Percentiles rank a stretch among this genome's conserved stretches.
phyloP scores from a whole-genome alignment of 345 rosid genomes.

The Boechera retrofracta region DNA sequence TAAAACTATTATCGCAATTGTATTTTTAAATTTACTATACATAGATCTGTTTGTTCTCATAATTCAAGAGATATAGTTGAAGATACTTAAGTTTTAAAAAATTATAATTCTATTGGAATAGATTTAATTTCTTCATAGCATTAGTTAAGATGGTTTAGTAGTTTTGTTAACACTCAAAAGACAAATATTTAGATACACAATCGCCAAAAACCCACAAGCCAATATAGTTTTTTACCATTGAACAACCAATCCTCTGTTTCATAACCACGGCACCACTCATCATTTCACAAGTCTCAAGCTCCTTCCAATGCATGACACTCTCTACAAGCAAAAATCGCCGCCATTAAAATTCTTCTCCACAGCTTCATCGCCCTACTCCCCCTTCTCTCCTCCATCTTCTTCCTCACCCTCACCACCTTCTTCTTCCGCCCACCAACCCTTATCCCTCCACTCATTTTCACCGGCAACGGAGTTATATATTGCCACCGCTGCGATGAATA shows the following conservation, averaged over 20 bases:
- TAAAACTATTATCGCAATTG: neutral
- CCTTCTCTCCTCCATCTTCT: conserved; percentile 32
- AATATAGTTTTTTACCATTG: neutral
- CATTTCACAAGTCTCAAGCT: conserved; percentile 33
- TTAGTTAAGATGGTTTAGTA: neutral
- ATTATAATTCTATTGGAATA: neutral
- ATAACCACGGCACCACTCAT: neutral
- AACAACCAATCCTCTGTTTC: neutral
- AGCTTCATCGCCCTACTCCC: conserved; percentile 42
- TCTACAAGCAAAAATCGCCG: conserved; percentile 63
- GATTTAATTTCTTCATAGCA: neutral
- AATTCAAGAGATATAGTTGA: neutral
- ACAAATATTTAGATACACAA: conserved; percentile 16
- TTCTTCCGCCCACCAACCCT: conserved; percentile 35
- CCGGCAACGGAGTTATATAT: conserved; percentile 54
- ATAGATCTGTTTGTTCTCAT: neutral
- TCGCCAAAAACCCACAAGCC: neutral
- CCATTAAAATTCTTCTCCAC: conserved; percentile 61
- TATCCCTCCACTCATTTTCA: conserved; percentile 51
- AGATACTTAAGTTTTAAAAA: no score
- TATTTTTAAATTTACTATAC: neutral
- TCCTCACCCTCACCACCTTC: conserved; percentile 26
- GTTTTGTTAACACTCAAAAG: neutral
- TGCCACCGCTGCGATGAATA: conserved; percentile 68
- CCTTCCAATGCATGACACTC: conserved; percentile 82